These are phyloP conservation scores for Lumnitzera racemosa DNA, from an alignment of 345 rosid species.

Conservation along the genomic window DNA sequence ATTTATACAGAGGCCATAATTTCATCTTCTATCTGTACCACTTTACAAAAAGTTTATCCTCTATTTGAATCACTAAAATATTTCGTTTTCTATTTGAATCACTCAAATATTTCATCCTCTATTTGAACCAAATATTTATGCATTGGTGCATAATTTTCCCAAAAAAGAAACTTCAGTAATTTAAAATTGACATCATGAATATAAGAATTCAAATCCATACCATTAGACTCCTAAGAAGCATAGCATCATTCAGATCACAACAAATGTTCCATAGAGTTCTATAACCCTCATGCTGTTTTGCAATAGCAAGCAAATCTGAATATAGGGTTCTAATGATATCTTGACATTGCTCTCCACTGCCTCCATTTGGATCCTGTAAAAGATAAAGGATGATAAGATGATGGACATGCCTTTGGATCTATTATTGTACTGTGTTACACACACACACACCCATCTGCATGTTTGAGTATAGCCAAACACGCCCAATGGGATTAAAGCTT, in stretches of 20 bases:
- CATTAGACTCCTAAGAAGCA: constrained; percentile 73
- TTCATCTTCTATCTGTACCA: too few species aligned
- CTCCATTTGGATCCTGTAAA: constrained; percentile 41
- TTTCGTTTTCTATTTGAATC: too few species aligned
- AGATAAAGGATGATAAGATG: background rate
- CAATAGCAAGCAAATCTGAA: constrained; percentile 54
- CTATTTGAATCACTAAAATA: too few species aligned
- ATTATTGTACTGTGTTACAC: too few species aligned
- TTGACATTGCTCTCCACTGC: constrained; percentile 31
- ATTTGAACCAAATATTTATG: too few species aligned
- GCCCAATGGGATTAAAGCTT: too few species aligned
- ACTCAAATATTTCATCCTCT: too few species aligned
- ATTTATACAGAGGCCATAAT: too few species aligned
- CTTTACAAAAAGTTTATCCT: too few species aligned
- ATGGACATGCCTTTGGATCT: background rate
- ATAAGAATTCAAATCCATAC: constrained; percentile 29
- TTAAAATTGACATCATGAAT: constrained; percentile 7
- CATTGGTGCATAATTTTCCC: too few species aligned
- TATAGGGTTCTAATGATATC: constrained; percentile 55
- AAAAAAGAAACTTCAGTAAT: background rate
- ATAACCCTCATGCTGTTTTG: constrained; percentile 78
- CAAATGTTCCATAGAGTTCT: constrained; percentile 78
- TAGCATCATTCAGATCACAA: constrained; percentile 74
- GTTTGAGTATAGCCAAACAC: too few species aligned
- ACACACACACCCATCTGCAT: too few species aligned